Percentiles rank a stretch among this genome's conserved stretches.
Conservation (phyloP, 208 protist species). For the Wallacemonas sp. region DNA sequence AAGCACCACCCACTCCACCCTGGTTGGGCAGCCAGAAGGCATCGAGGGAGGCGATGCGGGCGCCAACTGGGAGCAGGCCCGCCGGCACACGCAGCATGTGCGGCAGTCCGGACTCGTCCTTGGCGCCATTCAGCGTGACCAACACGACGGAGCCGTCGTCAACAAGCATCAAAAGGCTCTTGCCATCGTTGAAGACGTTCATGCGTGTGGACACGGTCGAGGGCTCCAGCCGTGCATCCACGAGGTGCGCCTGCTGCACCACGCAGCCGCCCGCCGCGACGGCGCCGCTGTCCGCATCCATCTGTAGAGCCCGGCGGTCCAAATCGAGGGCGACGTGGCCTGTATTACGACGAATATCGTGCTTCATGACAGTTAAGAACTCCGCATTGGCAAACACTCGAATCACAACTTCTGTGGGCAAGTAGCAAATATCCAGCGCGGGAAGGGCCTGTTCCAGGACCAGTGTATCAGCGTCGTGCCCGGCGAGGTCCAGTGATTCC, state of each 20-base stretch:
- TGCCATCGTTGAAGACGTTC: slow-evolving; percentile 55
- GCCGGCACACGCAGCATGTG: slow-evolving; percentile 52
- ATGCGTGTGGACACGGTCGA: slow-evolving; percentile 33
- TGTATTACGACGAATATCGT: slow-evolving; percentile 58
- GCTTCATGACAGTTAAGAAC: slow-evolving; percentile 64
- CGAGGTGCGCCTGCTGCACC: slow-evolving; percentile 52
- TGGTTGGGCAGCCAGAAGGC: slow-evolving; percentile 58
- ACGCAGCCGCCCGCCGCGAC: slow-evolving; percentile 18
- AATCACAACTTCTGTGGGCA: slow-evolving; percentile 64
- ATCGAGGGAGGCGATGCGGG: slow-evolving; percentile 52
- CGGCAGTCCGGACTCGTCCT: slow-evolving; percentile 40
- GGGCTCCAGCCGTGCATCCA: slow-evolving; percentile 58
- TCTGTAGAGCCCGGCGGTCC: slow-evolving; percentile 47
- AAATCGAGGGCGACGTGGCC: slow-evolving; percentile 45
- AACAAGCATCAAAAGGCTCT: slow-evolving; percentile 69
- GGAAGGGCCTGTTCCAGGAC: slow-evolving; percentile 69
- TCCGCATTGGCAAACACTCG: slow-evolving; percentile 56
- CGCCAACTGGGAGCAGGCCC: slow-evolving; percentile 68
- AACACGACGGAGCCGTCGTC: slow-evolving; percentile 65
- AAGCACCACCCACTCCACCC: slow-evolving; percentile 14
- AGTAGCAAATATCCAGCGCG: slow-evolving; percentile 39
- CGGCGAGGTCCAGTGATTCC: slow-evolving; percentile 26
- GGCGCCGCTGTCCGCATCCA: slow-evolving; percentile 26
- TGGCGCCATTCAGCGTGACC: slow-evolving; percentile 58
- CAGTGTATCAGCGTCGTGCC: slow-evolving; percentile 32